These are phyloP conservation scores for Kregervanrija pseudodelftensis DNA, from an alignment of 805 yeast species.

Conservation along the genomic window DNA sequence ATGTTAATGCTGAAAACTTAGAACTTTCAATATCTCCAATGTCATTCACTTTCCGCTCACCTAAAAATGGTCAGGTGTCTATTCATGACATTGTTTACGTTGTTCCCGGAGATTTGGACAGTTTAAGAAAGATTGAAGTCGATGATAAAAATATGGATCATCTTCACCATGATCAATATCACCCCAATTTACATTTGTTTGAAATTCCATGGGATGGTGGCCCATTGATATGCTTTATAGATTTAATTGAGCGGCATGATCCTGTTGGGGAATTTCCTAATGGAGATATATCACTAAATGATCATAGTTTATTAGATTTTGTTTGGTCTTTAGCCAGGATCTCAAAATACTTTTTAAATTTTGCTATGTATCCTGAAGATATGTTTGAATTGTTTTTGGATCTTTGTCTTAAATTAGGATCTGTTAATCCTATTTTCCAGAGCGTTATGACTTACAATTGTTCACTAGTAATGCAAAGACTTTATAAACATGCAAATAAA, in stretches of 20 bases:
- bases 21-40: too few relatives aligned
- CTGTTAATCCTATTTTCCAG: conserved; percentile 8
- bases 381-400: neutral
- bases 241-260: conserved; percentile 5
- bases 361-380: conserved; percentile 7
- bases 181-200: conserved; percentile 5
- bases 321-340: conserved; percentile 9
- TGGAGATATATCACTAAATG: neutral
- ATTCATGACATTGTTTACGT: conserved; percentile 4
- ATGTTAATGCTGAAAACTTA: too few relatives aligned
- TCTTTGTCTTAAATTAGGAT: conserved; percentile 4
- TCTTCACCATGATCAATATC: conserved; percentile 1
- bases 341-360: conserved; percentile 6
- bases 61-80: too few relatives aligned
- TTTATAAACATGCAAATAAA: conserved; percentile 3
- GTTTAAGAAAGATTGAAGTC: neutral
- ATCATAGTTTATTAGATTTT: conserved; percentile 7
- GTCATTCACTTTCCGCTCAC: too few relatives aligned
- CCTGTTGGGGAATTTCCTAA: neutral
- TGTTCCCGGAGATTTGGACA: neutral
- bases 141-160: neutral
- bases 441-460: conserved; percentile 9
- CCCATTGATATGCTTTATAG: conserved; percentile 2
- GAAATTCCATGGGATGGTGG: conserved; percentile 5
- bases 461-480: conserved; percentile 5